Percentiles rank a stretch among this genome's conserved stretches.
Evolutionary conservation across 1,284 basidiomycete species (phyloP).

Genomic region (Marasmius sp.): DNA sequence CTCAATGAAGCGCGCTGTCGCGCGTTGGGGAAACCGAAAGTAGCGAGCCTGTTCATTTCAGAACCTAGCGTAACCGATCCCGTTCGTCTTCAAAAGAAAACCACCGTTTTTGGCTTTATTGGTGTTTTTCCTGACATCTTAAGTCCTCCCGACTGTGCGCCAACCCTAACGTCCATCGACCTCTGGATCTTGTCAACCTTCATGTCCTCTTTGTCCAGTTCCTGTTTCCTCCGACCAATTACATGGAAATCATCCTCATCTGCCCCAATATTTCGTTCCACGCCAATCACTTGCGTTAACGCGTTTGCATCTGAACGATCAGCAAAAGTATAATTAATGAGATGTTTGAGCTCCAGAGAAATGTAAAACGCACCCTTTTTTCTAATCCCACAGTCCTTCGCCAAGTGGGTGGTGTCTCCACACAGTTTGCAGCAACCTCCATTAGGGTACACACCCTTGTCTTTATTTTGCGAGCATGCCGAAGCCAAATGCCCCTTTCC

Average conservation of each 20-base stretch:
- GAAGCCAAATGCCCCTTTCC: constrained; percentile 81
- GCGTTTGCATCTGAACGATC: constrained; percentile 29
- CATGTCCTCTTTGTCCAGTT: constrained; percentile 63
- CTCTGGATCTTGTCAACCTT: constrained; percentile 43
- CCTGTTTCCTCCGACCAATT: constrained; percentile 61
- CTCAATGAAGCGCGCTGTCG: too few relatives aligned
- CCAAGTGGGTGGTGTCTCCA: constrained; percentile 81
- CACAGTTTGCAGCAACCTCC: constrained; percentile 92
- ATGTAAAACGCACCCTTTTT: constrained; percentile 47
- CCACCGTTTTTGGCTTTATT: constrained; percentile 50
- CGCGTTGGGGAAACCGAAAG: too few relatives aligned
- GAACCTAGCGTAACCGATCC: neutral
- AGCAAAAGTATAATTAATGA: constrained; percentile 25
- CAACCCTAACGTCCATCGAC: constrained; percentile 42
- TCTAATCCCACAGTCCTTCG: constrained; percentile 76
- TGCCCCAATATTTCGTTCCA: constrained; percentile 63
- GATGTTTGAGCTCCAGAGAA: constrained; percentile 2
- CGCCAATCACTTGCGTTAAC: constrained; percentile 44
- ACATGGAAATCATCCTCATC: constrained; percentile 94
- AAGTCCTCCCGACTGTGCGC: constrained; percentile 42
- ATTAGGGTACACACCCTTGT: constrained; percentile 86
- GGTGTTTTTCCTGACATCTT: constrained; percentile 40
- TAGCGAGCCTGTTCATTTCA: too few relatives aligned
- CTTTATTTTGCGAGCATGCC: constrained; percentile 78
- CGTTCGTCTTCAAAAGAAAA: constrained; percentile 46